Evolutionary conservation across 1,139 yeast genomes (phyloP).

Genomic region (Saccharomycopsis hybrid): DNA sequence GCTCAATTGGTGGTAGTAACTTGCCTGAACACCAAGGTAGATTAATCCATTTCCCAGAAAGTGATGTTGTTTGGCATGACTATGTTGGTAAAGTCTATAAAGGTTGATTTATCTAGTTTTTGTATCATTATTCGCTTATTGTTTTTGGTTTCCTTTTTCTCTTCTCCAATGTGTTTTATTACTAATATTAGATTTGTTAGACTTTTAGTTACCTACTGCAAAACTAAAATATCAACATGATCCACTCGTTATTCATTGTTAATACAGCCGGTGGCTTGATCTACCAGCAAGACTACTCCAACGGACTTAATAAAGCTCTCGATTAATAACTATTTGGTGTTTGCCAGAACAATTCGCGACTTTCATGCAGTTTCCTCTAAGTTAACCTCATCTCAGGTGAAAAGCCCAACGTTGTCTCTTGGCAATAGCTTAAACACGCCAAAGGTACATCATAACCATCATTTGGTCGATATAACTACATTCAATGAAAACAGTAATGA

Average conservation of each 20-base stretch:
- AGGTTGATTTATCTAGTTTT: too few species aligned
- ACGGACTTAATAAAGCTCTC: constrained; percentile 52
- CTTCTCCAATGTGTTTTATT: too few species aligned
- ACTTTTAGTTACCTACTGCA: too few species aligned
- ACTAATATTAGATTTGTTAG: too few species aligned
- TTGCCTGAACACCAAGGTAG: constrained; percentile 25
- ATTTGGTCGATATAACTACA: too few species aligned
- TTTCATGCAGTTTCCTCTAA: constrained; percentile 91
- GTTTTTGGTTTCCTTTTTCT: too few species aligned
- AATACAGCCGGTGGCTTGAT: constrained; percentile 89
- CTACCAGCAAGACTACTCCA: constrained; percentile 67
- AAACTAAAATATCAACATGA: too few species aligned
- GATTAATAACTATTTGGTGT: constrained; percentile 82
- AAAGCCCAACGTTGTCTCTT: background rate
- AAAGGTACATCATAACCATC: too few species aligned
- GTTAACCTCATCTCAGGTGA: constrained; percentile 45
- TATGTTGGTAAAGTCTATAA: constrained; percentile 22
- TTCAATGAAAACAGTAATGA: background rate
- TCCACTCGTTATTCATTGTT: constrained; percentile 57
- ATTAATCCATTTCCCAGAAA: constrained; percentile 24
- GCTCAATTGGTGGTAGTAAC: constrained; percentile 35
- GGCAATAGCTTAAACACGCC: too few species aligned
- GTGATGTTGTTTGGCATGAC: constrained; percentile 23
- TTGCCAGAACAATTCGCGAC: constrained; percentile 93
- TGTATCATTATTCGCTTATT: too few species aligned